Evolutionary conservation across 306 rosid genomes (phyloP), one percentile per base, ranked within the genome.

Genomic region (Canavalia gladiata): DNA sequence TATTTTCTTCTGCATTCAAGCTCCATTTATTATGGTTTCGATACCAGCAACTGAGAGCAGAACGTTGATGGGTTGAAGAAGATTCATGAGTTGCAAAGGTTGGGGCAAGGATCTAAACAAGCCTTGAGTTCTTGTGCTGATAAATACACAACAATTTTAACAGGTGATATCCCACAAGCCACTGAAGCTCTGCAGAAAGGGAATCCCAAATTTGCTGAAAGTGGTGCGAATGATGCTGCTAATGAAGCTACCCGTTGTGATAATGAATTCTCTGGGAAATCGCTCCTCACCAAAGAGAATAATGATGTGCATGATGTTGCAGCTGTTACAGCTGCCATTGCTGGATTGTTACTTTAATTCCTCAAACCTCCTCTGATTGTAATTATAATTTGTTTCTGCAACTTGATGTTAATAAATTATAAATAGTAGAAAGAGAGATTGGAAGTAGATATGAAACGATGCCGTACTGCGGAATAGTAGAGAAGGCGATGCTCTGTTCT

Each of bases 141-240:
- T 3, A 65, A 49, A 18, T 86, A 87, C n/a, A 72, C 6, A 0
- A 50, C 81, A 33, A 75, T 83, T 46, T 13, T 87, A 18, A 42
- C 51, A 1, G 75, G 28, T 25, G 84, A 87, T 47, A 41, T 77
- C 2, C 86, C 89, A 2, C 37, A 62, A 12, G 90, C 94, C 81
- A 70, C 54, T 47, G 87, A 90, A 51, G 95, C 86, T 78, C 55
- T 89, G 59, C 49, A 74, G 11, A 85, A 68, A 55, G 95, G 88
- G 3, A 41, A 83, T 37, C 80, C 83, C 1, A 89, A 87, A 34
- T 82, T 86, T 72, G 92, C 94, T 0, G 84, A 81, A 77, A 59
- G 83, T 25, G 81, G 85, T 0, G 81, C 84, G 0, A 82, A 62
- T 28, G 91, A 88, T 75, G 88, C 85, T 33, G 83, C 81, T 39